Evolutionary conservation across 768 basidiomycete genomes (phyloP), one percentile per base, ranked within the genome.

Genomic region (Suillus placidus): DNA sequence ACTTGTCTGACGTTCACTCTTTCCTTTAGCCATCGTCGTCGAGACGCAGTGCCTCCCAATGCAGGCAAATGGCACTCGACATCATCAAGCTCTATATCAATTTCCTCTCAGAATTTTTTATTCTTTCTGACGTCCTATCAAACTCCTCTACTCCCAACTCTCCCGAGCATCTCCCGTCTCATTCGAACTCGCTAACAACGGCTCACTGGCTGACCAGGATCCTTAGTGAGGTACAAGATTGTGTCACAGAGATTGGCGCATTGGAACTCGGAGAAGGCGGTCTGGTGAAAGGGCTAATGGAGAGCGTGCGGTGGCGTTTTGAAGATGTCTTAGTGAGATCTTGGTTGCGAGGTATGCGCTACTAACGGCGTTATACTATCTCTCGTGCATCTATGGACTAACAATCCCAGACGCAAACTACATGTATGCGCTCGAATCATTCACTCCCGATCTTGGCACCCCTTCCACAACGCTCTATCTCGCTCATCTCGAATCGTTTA

Each of bases 371-470:
- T 62, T 43, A 18, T 60, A 20, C 13, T 60, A 56, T 26, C n/a
- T 18, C 42, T 7, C 23, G 4, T 51, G 13, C 43, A 23, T 12
- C 8, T 20, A 13, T 55, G 10, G 1, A 23, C 60, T 76, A 60
- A 71, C 51, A 56, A 52, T 60, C 64, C 57, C 70, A 97, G 97
- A 99, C 74, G 88, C 96, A 1, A 86, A 87, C 66, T 75, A 89
- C 26, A 90, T 99, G 71, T 90, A 94, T 76, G 81, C 87, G 63
- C 83, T 99, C 34, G 97, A 99, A 72, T 87, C 85, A n/a, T 99
- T 96, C 95, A 78, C 83, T 3, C 81, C 87, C 0, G 89, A 86
- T 66, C 80, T 87, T 3, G 78, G 80, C 3, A 87, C 89, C 63
- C 82, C 86, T 3, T 87, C 86, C 58, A 85, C 88, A 2, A 95